Percentiles rank a stretch among this genome's conserved stretches.
These are phyloP conservation scores for Grifola frondosa DNA, from an alignment of 1,284 basidiomycete species.

Conservation along the genomic window DNA sequence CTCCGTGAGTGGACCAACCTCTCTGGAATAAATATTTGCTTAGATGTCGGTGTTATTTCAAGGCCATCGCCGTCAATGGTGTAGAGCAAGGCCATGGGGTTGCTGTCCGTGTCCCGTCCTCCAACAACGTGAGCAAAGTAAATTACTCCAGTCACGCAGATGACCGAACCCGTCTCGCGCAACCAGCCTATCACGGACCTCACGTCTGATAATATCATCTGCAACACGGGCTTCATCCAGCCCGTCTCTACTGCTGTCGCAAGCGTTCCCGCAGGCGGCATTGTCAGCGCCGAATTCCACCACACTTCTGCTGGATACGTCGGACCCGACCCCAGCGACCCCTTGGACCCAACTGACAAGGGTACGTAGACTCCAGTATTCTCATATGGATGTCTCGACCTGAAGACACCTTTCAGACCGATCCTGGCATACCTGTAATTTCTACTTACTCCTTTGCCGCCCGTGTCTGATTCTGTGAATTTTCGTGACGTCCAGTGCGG, in stretches of 20 bases:
- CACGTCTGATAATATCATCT: conserved; percentile 54
- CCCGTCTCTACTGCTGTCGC: conserved; percentile 52
- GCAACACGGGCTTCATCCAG: conserved; percentile 60
- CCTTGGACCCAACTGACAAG: conserved; percentile 53
- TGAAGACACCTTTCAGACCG: conserved; percentile 36
- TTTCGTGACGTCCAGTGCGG: conserved; percentile 34
- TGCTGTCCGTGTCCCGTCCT: conserved; percentile 39
- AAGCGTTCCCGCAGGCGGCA: conserved; percentile 48
- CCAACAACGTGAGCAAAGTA: conserved; percentile 38
- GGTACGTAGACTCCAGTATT: conserved; percentile 17
- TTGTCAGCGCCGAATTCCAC: conserved; percentile 54
- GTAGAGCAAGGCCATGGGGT: conserved; percentile 38
- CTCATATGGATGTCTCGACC: not conserved
- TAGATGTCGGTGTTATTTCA: not conserved
- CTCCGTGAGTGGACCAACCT: conserved; percentile 29
- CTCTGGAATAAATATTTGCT: not conserved
- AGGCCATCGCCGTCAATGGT: conserved; percentile 38
- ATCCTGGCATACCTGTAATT: conserved; percentile 53
- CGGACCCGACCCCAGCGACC: conserved; percentile 45
- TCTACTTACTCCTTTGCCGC: not conserved
- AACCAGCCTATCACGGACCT: conserved; percentile 52
- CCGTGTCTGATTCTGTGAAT: not conserved
- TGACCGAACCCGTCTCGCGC: too few species aligned
- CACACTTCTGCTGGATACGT: conserved; percentile 47
- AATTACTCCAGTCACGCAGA: too few species aligned